A percentile compares a stretch with the other conserved stretches of the same genome.
These are phyloP conservation scores for Dioscorea dumetorum DNA, from an alignment of 106 monocot species.

Conservation along the genomic window DNA sequence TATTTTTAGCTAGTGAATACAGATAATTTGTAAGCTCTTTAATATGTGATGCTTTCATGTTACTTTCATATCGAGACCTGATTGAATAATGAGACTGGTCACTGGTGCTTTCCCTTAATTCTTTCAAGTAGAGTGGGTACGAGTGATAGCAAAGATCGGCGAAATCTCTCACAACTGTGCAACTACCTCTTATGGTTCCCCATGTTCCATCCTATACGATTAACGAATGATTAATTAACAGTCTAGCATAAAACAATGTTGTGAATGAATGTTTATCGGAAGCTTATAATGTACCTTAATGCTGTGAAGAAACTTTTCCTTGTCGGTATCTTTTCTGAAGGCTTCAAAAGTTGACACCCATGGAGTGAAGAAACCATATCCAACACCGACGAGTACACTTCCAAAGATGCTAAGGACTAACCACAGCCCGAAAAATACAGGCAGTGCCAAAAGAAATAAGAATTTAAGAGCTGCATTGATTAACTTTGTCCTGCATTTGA, in stretches of 20 bases:
- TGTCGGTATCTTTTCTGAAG: constrained; percentile 47
- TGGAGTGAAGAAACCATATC: constrained; percentile 77
- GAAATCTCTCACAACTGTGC: constrained; percentile 91
- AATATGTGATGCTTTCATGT: no score
- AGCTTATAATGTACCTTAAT: constrained; percentile 42
- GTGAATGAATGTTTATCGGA: no score
- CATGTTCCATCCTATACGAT: constrained; percentile 79
- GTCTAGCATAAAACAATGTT: no score
- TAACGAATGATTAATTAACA: background rate
- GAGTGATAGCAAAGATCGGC: constrained; percentile 85
- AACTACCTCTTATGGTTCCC: constrained; percentile 89
- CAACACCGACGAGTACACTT: constrained; percentile 69
- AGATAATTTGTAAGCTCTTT: no score
- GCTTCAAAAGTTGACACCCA: constrained; percentile 92
- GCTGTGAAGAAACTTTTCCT: constrained; percentile 55
- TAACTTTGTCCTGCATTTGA: constrained; percentile 55
- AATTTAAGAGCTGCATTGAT: constrained; percentile 59
- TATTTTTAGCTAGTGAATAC: background rate
- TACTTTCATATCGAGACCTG: constrained; percentile 25
- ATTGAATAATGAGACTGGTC: constrained; percentile 44
- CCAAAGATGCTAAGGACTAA: constrained; percentile 54
- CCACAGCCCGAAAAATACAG: constrained; percentile 59
- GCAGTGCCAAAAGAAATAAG: constrained; percentile 53
- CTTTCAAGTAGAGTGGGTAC: constrained; percentile 70
- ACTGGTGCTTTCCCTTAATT: constrained; percentile 40